These are phyloP conservation scores for Pythium biforme DNA, from an alignment of 352 stramenopile genomes.

Conservation along the genomic window DNA sequence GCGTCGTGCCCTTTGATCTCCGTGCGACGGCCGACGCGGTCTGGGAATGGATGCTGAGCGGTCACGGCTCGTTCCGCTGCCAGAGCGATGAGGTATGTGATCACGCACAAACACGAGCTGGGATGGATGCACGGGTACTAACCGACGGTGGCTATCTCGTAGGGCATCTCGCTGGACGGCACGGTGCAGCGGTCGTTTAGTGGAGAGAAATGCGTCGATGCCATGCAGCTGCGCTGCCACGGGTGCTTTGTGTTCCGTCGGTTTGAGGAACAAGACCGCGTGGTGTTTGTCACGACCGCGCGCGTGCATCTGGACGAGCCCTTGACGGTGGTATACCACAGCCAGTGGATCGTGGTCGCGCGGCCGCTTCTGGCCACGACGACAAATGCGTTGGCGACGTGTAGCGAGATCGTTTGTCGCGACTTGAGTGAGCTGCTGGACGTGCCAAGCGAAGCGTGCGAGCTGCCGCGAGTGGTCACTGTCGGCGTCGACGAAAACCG, in stretches of 20 bases:
- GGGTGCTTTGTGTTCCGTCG: conserved; percentile 5
- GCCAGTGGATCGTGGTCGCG: conserved; percentile 6
- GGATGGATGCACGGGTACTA: not conserved
- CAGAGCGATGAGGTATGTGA: not conserved
- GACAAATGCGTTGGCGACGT: not conserved
- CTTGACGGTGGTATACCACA: not conserved
- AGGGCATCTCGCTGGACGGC: not conserved
- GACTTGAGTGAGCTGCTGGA: conserved; percentile 3
- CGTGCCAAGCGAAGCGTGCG: not conserved
- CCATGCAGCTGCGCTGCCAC: not conserved
- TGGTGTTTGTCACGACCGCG: conserved; percentile 12
- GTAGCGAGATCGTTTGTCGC: conserved; percentile 2
- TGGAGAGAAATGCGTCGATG: not conserved
- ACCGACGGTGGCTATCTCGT: not conserved
- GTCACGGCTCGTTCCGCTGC: not conserved
- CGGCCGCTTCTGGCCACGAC: not conserved
- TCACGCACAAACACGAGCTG: too few species aligned
- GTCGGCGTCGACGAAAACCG: not conserved
- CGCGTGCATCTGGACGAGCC: not conserved
- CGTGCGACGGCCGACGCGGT: conserved; percentile 4
- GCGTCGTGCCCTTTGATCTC: conserved; percentile 11
- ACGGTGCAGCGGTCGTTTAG: not conserved
- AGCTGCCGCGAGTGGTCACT: not conserved
- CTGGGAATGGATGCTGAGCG: not conserved
- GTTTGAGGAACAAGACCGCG: conserved; percentile 14